phyloP scores from a whole-genome alignment of 2,329 filamentous ascomycete species.

The Verticillium isaacii region DNA sequence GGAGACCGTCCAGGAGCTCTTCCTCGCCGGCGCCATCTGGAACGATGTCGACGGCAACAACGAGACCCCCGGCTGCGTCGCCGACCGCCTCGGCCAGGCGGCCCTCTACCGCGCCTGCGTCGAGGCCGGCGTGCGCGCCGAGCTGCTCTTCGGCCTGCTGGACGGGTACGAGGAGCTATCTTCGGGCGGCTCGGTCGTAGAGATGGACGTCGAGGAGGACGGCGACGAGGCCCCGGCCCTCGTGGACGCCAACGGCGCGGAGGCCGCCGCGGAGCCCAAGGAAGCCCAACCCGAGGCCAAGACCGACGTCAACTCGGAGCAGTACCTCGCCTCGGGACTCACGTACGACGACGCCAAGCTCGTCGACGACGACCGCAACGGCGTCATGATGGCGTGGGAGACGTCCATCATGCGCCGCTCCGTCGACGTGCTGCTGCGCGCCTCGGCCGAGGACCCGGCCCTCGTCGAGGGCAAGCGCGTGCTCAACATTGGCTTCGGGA shows the following conservation, averaged over 20 bases:
- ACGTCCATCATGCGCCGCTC: conserved; percentile 78
- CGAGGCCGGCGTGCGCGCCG: conserved; percentile 84
- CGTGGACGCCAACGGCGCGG: conserved; percentile 27
- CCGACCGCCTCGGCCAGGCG: conserved; percentile 61
- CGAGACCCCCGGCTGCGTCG: conserved; percentile 90
- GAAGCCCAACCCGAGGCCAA: conserved; percentile 28
- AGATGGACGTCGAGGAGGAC: conserved; percentile 25
- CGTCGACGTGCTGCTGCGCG: conserved; percentile 57
- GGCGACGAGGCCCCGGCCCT: conserved; percentile 30
- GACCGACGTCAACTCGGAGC: conserved; percentile 54
- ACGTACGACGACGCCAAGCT: conserved; percentile 63
- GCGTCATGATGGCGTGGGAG: conserved; percentile 94
- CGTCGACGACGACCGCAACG: conserved; percentile 71
- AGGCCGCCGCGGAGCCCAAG: conserved; percentile 18
- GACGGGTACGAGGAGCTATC: conserved; percentile 74
- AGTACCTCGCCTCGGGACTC: conserved; percentile 64
- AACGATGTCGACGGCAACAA: conserved; percentile 84
- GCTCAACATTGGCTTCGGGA: conserved; percentile 84
- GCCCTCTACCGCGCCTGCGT: conserved; percentile 79
- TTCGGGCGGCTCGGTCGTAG: conserved; percentile 43
- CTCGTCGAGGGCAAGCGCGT: conserved; percentile 53
- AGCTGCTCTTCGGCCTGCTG: conserved; percentile 77
- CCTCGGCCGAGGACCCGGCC: neutral
- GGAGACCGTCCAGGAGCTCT: conserved; percentile 67
- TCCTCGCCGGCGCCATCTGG: conserved; percentile 92